Conservation (phyloP, 352 stramenopile genomes). For the Globisporangium carolinianum region DNA sequence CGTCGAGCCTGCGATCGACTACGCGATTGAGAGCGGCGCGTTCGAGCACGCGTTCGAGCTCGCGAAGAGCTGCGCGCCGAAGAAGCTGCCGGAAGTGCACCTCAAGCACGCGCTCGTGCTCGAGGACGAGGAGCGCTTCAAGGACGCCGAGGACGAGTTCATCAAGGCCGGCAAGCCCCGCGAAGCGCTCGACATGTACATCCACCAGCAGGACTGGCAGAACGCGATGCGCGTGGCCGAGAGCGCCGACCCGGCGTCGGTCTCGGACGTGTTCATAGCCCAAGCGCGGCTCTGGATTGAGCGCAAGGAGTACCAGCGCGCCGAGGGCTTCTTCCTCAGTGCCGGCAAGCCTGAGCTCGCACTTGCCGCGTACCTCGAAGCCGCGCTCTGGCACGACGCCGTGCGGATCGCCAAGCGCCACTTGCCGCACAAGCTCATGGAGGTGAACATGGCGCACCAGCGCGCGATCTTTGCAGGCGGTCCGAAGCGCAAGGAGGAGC, state of each 20-base stretch:
- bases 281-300: slow-evolving; percentile 86
- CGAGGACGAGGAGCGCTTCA: slow-evolving; percentile 91
- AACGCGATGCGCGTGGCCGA: slow-evolving; percentile 91
- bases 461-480: slow-evolving; percentile 71
- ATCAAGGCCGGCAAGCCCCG: slow-evolving; percentile 89
- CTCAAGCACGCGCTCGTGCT: slow-evolving; percentile 91
- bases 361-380: slow-evolving; percentile 83
- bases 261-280: slow-evolving; percentile 89
- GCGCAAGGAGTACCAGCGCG: slow-evolving; percentile 73
- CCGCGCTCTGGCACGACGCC: slow-evolving; percentile 83
- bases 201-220: slow-evolving; percentile 91
- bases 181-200: slow-evolving; percentile 95
- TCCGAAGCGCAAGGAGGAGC: slow-evolving; percentile 71
- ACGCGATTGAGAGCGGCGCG: slow-evolving; percentile 86
- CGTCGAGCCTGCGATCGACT: slow-evolving; percentile 92
- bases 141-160: slow-evolving; percentile 90
- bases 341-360: slow-evolving; percentile 89
- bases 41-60: slow-evolving; percentile 93
- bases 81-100: slow-evolving; percentile 90
- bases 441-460: slow-evolving; percentile 87
- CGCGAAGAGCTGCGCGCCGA: slow-evolving; percentile 70
- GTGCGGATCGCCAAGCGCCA: slow-evolving; percentile 87
- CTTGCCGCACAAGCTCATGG: slow-evolving; percentile 88
- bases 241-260: slow-evolving; percentile 80
- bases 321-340: slow-evolving; percentile 89